Base-by-base conservation (phyloP, 352 stramenopile genomes). In the Pythium apleroticum region DNA sequence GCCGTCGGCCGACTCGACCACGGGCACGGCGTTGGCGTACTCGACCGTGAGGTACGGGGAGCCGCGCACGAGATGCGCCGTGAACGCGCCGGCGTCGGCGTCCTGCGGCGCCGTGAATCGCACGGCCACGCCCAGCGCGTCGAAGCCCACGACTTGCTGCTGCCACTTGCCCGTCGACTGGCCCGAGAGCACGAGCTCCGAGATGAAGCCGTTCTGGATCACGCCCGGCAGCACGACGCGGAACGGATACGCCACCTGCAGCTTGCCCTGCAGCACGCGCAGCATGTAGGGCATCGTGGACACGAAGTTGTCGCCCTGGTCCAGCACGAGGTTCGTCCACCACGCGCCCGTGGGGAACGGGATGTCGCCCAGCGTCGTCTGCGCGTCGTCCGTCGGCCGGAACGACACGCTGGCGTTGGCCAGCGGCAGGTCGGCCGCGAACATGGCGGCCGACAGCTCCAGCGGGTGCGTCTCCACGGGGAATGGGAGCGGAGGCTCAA, bases 311-410 rank as follows among this genome's bases (percentile, higher is more conserved):
- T 83, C 73, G 63, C 86, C 81, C 28, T 88, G 60, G 22, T 76
- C 77, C 28, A 94, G 75, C 61, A 94, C 84, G 33, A 91, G 70
- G 66, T 94, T 94, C 39, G 83, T 91, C 86, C 86, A 94, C 73
- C 81, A 94, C 4, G 86, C 83, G 52, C 83, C 83, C 0, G 86
- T 94, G 20, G 86, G 86, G 72, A 94, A 94, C 50, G 83, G 80
- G 43, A 79, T 71, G 60, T 88, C 80, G 7, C 66, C 72, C 6
- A 74, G 49, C 19, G 63, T 62, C 27, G 86, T 71, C 19, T 64
- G 60, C 63, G 69, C 33, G 49, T 72, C 27, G 20, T 62, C 46
- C 12, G 59, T 58, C 15, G 65, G 55, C 12, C 52, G 46, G 55
- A 62, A 65, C 53, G 48, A 62, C 8, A 70, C 57, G n/a, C 24